Conservation (phyloP, 306 rosid species). For the Medicago truncatula region DNA sequence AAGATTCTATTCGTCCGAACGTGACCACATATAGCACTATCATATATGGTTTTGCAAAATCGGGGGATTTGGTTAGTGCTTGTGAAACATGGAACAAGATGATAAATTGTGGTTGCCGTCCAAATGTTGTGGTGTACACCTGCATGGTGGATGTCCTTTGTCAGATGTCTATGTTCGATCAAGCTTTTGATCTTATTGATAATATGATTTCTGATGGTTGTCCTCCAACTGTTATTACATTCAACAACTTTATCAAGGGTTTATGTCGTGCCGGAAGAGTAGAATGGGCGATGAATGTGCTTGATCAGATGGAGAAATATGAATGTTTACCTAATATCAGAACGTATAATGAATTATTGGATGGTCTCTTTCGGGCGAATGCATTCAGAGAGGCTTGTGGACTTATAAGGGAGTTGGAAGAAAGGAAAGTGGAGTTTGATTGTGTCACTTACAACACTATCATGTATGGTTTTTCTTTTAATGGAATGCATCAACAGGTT, state of each 20-base stretch:
- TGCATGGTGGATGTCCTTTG: slow-evolving; percentile 87
- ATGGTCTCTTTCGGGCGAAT: slow-evolving; percentile 68
- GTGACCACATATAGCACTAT: slow-evolving; percentile 72
- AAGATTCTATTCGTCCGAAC: slow-evolving; percentile 58
- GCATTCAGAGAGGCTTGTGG: slow-evolving; percentile 64
- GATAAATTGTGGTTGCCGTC: slow-evolving; percentile 69
- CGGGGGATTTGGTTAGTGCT: slow-evolving; percentile 69
- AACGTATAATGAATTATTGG: slow-evolving; percentile 76
- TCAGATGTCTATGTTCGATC: slow-evolving; percentile 63
- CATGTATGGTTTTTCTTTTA: slow-evolving; percentile 68
- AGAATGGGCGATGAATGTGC: slow-evolving; percentile 65
- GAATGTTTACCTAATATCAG: slow-evolving; percentile 73
- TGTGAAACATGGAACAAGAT: slow-evolving; percentile 80
- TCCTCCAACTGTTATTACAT: slow-evolving; percentile 75
- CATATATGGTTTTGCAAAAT: slow-evolving; percentile 73
- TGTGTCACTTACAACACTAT: slow-evolving; percentile 76
- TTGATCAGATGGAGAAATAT: slow-evolving; percentile 64
- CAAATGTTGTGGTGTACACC: slow-evolving; percentile 80
- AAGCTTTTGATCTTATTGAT: slow-evolving; percentile 65
- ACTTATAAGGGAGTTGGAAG: slow-evolving; percentile 67
- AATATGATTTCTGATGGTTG: slow-evolving; percentile 72
- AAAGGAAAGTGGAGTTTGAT: slow-evolving; percentile 52
- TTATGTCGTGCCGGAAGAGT: slow-evolving; percentile 65
- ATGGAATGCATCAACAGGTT: slow-evolving; percentile 62
- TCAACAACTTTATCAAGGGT: slow-evolving; percentile 77